A percentile compares a stretch with the other conserved stretches of the same genome.
Conservation (phyloP, 345 rosid species). For the Streptanthus diversifolius region DNA sequence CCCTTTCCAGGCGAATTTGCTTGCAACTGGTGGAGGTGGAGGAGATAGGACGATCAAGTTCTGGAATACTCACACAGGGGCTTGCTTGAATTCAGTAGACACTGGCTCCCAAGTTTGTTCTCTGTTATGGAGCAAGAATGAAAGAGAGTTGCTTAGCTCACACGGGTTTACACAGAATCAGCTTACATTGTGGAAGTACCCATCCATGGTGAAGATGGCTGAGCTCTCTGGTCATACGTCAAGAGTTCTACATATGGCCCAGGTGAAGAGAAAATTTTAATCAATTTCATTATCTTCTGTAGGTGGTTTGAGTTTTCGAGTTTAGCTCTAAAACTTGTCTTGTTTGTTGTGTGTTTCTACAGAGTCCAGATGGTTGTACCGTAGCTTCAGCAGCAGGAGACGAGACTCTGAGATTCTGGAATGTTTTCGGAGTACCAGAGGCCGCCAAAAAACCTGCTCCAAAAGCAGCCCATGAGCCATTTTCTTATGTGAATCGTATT, state of each 20-base stretch:
- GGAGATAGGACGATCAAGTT: not conserved
- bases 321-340: not conserved
- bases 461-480: not conserved
- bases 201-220: not conserved
- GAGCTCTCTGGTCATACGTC: not conserved
- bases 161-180: not conserved
- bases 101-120: not conserved
- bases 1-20: not conserved
- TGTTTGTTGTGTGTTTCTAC: not conserved
- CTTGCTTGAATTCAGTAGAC: not conserved
- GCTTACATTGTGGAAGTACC: conserved; percentile 2
- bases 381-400: conserved; percentile 3
- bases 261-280: not conserved
- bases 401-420: not conserved
- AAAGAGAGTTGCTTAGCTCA: conserved; percentile 1
- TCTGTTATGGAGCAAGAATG: not conserved
- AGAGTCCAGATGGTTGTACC: conserved; percentile 1
- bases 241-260: not conserved
- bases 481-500: not conserved
- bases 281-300: not conserved
- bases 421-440: not conserved
- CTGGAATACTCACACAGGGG: not conserved
- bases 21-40: not conserved
- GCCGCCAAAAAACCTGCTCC: not conserved
- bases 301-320: not conserved